Conservation (phyloP, 2,329 filamentous ascomycete genomes). For the Corinectria fuckeliana region DNA sequence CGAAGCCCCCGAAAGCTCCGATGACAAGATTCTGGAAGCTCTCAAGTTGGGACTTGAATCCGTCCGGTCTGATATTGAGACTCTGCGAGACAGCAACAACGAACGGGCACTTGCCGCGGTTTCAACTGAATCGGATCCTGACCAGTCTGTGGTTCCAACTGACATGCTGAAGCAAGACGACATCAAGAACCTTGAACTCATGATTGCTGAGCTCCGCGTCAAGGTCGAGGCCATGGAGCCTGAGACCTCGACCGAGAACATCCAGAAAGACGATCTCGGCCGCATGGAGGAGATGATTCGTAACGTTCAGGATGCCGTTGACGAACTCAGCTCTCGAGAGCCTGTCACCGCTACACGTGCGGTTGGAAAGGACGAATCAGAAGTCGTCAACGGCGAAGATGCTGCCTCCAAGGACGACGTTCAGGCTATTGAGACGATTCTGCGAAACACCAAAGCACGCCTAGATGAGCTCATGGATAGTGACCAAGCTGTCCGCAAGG, state of each 20-base stretch:
- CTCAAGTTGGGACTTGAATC: constrained; percentile 78
- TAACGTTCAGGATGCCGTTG: constrained; percentile 56
- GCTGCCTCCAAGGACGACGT: constrained; percentile 75
- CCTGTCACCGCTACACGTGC: constrained; percentile 24
- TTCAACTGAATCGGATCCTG: constrained; percentile 27
- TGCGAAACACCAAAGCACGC: constrained; percentile 87
- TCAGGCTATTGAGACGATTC: constrained; percentile 86
- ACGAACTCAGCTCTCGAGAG: constrained; percentile 50
- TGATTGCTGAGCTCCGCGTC: constrained; percentile 81
- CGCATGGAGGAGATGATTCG: constrained; percentile 60
- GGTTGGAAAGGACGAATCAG: constrained; percentile 27
- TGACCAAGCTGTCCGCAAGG: constrained; percentile 72
- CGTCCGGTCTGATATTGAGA: constrained; percentile 77
- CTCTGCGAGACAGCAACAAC: constrained; percentile 64
- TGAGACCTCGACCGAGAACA: constrained; percentile 38
- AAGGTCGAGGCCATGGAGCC: constrained; percentile 72
- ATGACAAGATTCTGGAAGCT: constrained; percentile 83
- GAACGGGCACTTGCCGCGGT: constrained; percentile 55
- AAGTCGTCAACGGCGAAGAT: constrained; percentile 37
- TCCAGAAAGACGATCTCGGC: constrained; percentile 61
- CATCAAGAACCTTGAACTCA: constrained; percentile 82
- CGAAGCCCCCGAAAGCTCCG: constrained; percentile 3
- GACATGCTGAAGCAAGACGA: constrained; percentile 71
- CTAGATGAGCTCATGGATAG: constrained; percentile 81
- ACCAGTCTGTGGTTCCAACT: constrained; percentile 44